Base-by-base conservation (phyloP, 495 filamentous ascomycete species). In the Aspergillus egyptiacus region DNA sequence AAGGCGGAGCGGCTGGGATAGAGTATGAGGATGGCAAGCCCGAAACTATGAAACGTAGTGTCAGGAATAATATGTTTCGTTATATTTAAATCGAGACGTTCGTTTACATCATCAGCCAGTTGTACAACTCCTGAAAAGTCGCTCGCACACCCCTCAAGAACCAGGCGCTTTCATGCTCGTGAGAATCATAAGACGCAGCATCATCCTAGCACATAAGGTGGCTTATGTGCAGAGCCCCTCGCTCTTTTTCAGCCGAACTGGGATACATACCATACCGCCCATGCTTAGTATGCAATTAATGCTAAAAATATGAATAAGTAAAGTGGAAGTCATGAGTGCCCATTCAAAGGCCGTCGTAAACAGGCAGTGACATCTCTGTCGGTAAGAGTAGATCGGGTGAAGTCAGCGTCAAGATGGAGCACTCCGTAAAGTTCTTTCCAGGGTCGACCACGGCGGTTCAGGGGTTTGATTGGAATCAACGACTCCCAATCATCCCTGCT, bases 1-100 rank as follows among this genome's bases (percentile, higher is more conserved):
- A 83, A 14, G 88, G 88, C 23, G 89, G 87, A 6, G 80, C 74
- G 31, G 73, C 84, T n/a, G 89, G 89, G 1, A 71, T 91, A 7
- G 87, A 91, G 66, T 81, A 84, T 52, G 86, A 91, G 61, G 77
- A 91, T 54, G 88, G 89, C 0, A 72, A 84, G 58, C 79, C 86
- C 1, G 79, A 77, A 7, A 70, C 83, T 1, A 86, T 91, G 85
- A 93, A 91, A 66, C 71, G 86, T 36, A 72, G 81, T 24, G 88
- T 91, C 6, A 81, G 72, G 55, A 78, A 84, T 32, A 89, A 91
- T 54, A 90, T 90, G 85, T 91, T 91, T 56, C 69, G 81, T 23
- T 73, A 81, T 52, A 85, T 82, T 23, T 83, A 50, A 74, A 19
- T 25, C 40, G 22, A 22, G 11, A 23, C 28, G 17, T 19, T 33